Evolutionary conservation across 2,329 filamentous ascomycete species (phyloP), one percentile per base, ranked within the genome.

Genomic region (Cordyceps javanica): DNA sequence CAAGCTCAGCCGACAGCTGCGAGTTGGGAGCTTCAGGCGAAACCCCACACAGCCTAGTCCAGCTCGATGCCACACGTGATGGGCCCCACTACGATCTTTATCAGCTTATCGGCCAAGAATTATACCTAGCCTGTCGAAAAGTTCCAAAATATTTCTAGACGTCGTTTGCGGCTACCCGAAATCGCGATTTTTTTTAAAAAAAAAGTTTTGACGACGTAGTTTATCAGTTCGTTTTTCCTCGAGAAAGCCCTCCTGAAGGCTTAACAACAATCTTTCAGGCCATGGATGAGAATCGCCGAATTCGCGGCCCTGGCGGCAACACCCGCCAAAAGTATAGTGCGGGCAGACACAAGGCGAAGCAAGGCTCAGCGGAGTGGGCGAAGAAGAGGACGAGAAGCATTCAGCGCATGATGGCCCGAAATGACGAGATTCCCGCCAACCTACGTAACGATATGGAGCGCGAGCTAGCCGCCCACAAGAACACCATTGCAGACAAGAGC

Each of bases 381-480:
- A 91, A 89, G 73, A 89, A 89, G 71, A 82, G 87, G 46, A 84
- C 85, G 59, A 81, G 90, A 55, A 85, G 86, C 54, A 82, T 92
- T 57, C 82, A 84, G 65, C 80, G 90, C 53, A 78, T 85, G 10
- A 77, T 93, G 34, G 77, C 82, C 48, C 78, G 81, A 60, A 78
- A 81, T 13, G 73, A 82, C 51, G 80, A 84, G 55, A 77, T 92
- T 53, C 87, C 89, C 0, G 86, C 87, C 30, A 80, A 87, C 65
- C 80, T 88, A 10, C 79, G 84, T 58, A 77, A 84, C 44, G 86
- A 90, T 26, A 79, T 89, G 60, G 87, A 92, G 72, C 80, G 88
- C 57, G 89, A 91, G 67, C 73, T 93, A 61, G 80, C 80, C 48
- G 80, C 85, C 5, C 86, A 86, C 65, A 79, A 83, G 70, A 77